These are phyloP conservation scores for Candida khao-thaluensis DNA, from an alignment of 805 yeast genomes.

Conservation along the genomic window DNA sequence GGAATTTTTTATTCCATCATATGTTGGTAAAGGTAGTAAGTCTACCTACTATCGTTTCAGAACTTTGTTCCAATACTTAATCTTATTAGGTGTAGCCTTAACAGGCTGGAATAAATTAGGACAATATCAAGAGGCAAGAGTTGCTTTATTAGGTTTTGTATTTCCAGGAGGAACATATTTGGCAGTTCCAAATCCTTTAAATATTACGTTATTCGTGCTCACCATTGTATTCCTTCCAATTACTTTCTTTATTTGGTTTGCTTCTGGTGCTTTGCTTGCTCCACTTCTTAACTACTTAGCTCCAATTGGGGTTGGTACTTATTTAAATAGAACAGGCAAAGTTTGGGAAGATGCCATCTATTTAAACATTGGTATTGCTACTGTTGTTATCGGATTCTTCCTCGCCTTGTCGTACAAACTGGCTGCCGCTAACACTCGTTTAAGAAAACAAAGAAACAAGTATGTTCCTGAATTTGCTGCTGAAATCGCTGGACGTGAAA, in stretches of 20 bases:
- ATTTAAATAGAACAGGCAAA: conserved; percentile 2
- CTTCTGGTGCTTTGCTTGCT: conserved; percentile 11
- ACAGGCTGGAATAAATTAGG: conserved; percentile 7
- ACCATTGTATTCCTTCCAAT: conserved; percentile 8
- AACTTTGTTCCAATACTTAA: conserved; percentile 7
- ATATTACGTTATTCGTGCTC: conserved; percentile 3
- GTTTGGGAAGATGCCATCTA: conserved; percentile 9
- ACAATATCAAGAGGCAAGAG: conserved; percentile 6
- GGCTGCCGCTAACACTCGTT: conserved; percentile 10
- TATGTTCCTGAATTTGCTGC: conserved; percentile 8
- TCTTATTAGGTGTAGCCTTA: conserved; percentile 4
- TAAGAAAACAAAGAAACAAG: conserved; percentile 8
- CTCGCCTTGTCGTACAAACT: conserved; percentile 6
- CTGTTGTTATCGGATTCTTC: conserved; percentile 5
- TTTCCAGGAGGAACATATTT: conserved; percentile 11
- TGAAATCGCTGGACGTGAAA: conserved; percentile 7
- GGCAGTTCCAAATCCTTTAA: conserved; percentile 8
- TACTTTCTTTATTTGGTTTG: conserved; percentile 12
- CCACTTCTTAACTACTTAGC: conserved; percentile 9
- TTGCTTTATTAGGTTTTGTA: conserved; percentile 9
- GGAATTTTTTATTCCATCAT: conserved; percentile 5
- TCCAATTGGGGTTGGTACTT: conserved; percentile 9
- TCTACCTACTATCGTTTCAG: conserved; percentile 8
- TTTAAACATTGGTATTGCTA: conserved; percentile 1
- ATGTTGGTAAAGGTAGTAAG: conserved; percentile 7